phyloP scores from a whole-genome alignment of 208 protist genomes.

The Crithidia bombi region DNA sequence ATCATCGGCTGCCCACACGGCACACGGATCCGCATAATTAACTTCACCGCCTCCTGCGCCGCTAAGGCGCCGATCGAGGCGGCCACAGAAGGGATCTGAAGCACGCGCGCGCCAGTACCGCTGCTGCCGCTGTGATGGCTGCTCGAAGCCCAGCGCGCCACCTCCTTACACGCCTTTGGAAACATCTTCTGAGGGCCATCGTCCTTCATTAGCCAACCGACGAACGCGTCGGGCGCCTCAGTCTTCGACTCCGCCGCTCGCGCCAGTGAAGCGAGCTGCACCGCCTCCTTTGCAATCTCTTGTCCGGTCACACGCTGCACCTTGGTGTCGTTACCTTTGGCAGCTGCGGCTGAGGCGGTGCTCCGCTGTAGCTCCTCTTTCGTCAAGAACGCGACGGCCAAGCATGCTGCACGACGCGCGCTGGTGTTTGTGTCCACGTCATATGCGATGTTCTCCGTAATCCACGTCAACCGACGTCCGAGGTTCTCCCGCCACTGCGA shows the following conservation, averaged over 20 bases:
- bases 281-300: not conserved
- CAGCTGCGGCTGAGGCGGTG: not conserved
- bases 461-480: conserved; percentile 8
- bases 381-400: conserved; percentile 22
- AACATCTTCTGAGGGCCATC: conserved; percentile 5
- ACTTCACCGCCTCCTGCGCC: conserved; percentile 96
- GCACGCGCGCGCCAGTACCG: conserved; percentile 36
- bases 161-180: conserved; percentile 53
- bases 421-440: conserved; percentile 1
- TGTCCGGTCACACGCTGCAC: not conserved
- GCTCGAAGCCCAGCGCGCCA: conserved; percentile 64
- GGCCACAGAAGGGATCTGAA: conserved; percentile 91
- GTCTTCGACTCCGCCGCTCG: not conserved
- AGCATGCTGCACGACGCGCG: conserved; percentile 22
- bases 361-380: conserved; percentile 30
- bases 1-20: conserved; percentile 91
- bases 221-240: not conserved
- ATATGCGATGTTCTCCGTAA: conserved; percentile 12
- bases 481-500: conserved; percentile 23
- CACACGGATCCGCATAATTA: conserved; percentile 92
- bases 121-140: too few relatives aligned
- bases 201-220: not conserved
- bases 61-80: conserved; percentile 93
- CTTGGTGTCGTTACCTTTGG: not conserved
- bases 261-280: not conserved